Base-by-base conservation (phyloP, 1,284 basidiomycete species). In the Omphalotus olearius region DNA sequence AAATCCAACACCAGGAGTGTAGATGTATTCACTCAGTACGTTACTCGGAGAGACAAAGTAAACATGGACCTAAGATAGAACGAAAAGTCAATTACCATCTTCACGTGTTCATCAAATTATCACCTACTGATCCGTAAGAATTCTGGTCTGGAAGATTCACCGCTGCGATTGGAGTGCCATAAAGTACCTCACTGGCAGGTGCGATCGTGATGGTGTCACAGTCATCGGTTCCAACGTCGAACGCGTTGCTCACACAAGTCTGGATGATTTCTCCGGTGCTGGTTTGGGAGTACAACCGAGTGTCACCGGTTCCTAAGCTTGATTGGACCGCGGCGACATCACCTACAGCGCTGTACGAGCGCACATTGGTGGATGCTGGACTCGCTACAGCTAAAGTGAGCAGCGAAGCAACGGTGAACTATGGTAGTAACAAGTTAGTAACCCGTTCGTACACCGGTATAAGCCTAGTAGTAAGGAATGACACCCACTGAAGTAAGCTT, bases 31-130 rank as follows among this genome's bases (percentile, higher is more conserved):
- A 28, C 43, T 51, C 7, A 51, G 43, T 7, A 51, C 18, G n/a
- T 51, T 45, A 4, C 37, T 43, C 23, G 42, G 42, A 9, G 50
- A 51, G 23, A 51, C 36, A 36, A 51, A 51, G 43, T 39, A 45
- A 3, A 38, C 30, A 20, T 30, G 50, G n/a, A 51, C 26, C 50
- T 51, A 23, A 2, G 16, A 18, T n/a, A 36, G 13, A 10, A 4
- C 2, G 28, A 45, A 6, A 33, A 30, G 18, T 17, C 16, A 44
- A 14, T 3, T 18, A 35, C 25, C 1, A 26, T 30, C 26, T 18
- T 33, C 25, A 17, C 2, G 2, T 3, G n/a, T 17, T 25, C 10
- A 48, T 39, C 36, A 18, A 16, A 10, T 10, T 0, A 26, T 23
- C 23, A 23, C 23, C 23, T 23, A 28, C 40, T 16, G 16, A 30